Evolutionary conservation across 495 filamentous ascomycete genomes (phyloP).

Genomic region (Lepidopterella palustris): DNA sequence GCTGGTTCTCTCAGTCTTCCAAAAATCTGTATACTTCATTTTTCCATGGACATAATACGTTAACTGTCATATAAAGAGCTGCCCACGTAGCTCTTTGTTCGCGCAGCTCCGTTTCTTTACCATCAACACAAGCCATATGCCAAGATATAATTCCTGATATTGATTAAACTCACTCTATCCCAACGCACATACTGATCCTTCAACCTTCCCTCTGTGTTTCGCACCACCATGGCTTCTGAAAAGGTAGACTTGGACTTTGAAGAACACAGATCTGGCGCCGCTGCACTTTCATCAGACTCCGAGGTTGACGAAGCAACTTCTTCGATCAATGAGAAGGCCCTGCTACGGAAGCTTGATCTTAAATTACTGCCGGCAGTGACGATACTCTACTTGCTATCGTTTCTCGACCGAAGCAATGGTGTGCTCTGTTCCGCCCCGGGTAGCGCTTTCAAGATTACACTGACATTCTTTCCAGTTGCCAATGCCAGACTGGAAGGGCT

Average conservation of each 20-base stretch:
- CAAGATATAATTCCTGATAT: too few species aligned
- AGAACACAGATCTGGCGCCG: background rate
- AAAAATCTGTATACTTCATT: background rate
- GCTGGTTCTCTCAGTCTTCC: background rate
- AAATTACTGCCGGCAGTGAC: conserved; percentile 60
- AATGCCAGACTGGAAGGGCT: conserved; percentile 60
- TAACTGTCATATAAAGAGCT: too few species aligned
- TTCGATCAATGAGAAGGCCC: conserved; percentile 43
- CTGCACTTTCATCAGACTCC: background rate
- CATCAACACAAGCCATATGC: background rate
- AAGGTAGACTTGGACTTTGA: background rate
- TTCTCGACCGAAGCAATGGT: conserved; percentile 72
- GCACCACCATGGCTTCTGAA: background rate
- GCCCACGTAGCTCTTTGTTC: too few species aligned
- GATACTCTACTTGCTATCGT: conserved; percentile 64
- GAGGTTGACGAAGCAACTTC: background rate
- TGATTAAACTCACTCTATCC: too few species aligned
- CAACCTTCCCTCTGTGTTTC: background rate
- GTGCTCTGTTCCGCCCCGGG: background rate
- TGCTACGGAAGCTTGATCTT: conserved; percentile 61
- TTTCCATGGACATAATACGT: too few species aligned
- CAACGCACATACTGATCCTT: too few species aligned
- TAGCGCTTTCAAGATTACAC: background rate
- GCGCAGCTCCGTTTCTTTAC: background rate
- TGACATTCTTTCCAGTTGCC: conserved; percentile 39